These are phyloP conservation scores for Torulaspora franciscae DNA, from an alignment of 805 yeast genomes.

Conservation along the genomic window DNA sequence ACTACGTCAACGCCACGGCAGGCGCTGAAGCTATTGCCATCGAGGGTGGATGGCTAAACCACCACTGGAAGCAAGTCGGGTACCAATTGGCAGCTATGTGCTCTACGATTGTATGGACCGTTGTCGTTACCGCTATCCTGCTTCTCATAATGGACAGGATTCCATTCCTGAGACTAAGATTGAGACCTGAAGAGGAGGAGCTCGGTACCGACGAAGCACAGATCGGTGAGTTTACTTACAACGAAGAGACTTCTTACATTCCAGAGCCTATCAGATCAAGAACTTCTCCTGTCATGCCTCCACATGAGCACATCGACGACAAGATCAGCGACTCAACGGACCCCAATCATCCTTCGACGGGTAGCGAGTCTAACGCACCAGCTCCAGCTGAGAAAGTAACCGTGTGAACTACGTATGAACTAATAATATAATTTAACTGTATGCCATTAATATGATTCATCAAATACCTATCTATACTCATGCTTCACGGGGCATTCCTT, in stretches of 20 bases:
- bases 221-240: constrained; percentile 82
- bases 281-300: constrained; percentile 32
- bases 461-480: not conserved
- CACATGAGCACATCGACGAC: constrained; percentile 36
- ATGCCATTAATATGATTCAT: not conserved
- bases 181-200: constrained; percentile 81
- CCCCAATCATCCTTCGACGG: constrained; percentile 5
- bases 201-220: constrained; percentile 84
- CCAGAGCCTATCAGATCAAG: constrained; percentile 75
- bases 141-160: constrained; percentile 63
- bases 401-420: constrained; percentile 2
- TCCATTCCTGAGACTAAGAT: constrained; percentile 78
- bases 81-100: constrained; percentile 78
- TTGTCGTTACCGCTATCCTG: constrained; percentile 64
- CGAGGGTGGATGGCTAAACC: constrained; percentile 85
- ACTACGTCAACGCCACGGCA: constrained; percentile 80
- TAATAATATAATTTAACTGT: not conserved
- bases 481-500: constrained; percentile 1
- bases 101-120: constrained; percentile 72
- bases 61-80: constrained; percentile 76
- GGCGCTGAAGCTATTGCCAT: constrained; percentile 53
- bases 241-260: constrained; percentile 59
- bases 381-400: constrained; percentile 9
- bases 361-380: constrained; percentile 6
- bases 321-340: constrained; percentile 22